These are phyloP conservation scores for Dendrocalamus latiflorus DNA, from an alignment of 202 grass and related monocot genomes.

Conservation along the genomic window DNA sequence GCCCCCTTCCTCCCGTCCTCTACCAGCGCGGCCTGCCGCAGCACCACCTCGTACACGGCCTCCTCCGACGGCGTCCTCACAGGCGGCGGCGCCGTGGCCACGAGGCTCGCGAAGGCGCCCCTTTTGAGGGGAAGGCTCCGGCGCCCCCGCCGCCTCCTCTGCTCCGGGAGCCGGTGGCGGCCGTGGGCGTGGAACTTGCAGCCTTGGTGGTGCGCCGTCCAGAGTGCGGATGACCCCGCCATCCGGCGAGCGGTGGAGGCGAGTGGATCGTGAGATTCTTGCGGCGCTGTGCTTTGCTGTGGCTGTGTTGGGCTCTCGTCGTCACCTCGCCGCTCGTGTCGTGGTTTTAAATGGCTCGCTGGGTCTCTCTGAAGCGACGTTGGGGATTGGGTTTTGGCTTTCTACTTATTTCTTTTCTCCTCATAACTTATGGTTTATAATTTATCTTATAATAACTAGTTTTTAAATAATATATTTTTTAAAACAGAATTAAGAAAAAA, in stretches of 20 bases:
- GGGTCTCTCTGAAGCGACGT: too few species aligned
- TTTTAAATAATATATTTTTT: too few species aligned
- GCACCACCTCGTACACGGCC: slow-evolving; percentile 76
- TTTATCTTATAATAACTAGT: too few species aligned
- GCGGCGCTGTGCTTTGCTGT: background rate
- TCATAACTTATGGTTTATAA: too few species aligned
- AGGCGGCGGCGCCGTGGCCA: slow-evolving; percentile 21
- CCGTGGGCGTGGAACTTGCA: background rate
- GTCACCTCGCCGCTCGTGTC: too few species aligned
- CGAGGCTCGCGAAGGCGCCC: slow-evolving; percentile 30
- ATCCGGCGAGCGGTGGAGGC: background rate
- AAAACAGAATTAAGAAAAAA: too few species aligned
- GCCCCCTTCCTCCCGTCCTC: background rate
- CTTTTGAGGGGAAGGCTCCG: background rate
- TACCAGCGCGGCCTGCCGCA: slow-evolving; percentile 78
- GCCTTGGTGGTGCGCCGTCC: slow-evolving; percentile 5
- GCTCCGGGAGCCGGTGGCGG: background rate
- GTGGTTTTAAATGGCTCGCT: too few species aligned
- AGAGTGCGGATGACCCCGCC: slow-evolving; percentile 36
- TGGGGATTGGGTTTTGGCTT: too few species aligned
- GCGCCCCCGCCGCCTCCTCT: background rate
- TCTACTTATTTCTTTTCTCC: too few species aligned
- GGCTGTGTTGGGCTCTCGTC: too few species aligned
- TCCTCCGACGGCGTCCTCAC: slow-evolving; percentile 41
- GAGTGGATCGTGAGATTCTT: background rate